phyloP scores from a whole-genome alignment of 169 alveolate genomes.

The Plasmodium gallinaceum region DNA sequence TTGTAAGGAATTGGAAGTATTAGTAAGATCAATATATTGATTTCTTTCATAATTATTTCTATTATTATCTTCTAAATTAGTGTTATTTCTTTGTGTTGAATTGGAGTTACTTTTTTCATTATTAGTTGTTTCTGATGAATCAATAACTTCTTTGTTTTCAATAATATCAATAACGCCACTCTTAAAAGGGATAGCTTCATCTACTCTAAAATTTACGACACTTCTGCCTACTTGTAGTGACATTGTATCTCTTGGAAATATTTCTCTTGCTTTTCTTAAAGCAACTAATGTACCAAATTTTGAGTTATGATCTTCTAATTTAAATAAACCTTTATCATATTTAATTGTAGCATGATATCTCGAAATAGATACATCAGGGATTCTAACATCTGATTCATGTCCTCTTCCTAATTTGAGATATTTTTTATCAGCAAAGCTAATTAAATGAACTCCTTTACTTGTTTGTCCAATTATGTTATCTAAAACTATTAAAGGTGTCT shows the following conservation, averaged over 20 bases:
- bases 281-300: constrained; percentile 99
- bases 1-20: constrained; percentile 29
- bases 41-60: constrained; percentile 50
- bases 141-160: constrained; percentile 70
- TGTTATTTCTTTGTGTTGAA: constrained; percentile 16
- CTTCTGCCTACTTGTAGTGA: constrained; percentile 88
- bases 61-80: constrained; percentile 8
- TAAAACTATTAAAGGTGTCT: constrained; percentile 92
- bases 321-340: constrained; percentile 92
- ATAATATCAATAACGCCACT: constrained; percentile 70
- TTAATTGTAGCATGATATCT: constrained; percentile 96
- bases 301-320: constrained; percentile 96
- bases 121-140: constrained; percentile 37
- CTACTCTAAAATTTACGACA: constrained; percentile 81
- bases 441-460: constrained; percentile 86
- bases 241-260: constrained; percentile 76
- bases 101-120: constrained; percentile 55
- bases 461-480: constrained; percentile 90
- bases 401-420: constrained; percentile 96
- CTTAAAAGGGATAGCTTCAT: constrained; percentile 67
- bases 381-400: constrained; percentile 97
- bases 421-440: constrained; percentile 87
- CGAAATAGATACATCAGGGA: constrained; percentile 98
- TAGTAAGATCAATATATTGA: constrained; percentile 46
- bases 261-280: constrained; percentile 86